phyloP scores from a whole-genome alignment of 495 filamentous ascomycete genomes.

The Amniculicola lignicola region DNA sequence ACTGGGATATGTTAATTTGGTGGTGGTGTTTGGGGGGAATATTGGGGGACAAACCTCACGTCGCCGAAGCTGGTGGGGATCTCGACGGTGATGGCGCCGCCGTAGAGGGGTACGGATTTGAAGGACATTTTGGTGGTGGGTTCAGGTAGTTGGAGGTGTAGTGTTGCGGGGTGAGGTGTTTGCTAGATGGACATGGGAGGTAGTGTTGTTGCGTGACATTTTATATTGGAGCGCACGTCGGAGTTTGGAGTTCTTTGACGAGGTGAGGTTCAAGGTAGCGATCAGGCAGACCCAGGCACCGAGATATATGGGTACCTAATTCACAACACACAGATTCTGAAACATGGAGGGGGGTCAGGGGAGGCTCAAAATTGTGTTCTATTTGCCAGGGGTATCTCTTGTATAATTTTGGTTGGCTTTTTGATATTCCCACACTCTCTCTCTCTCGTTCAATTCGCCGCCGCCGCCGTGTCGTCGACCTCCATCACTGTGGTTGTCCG shows the following conservation, averaged over 20 bases:
- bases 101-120: slow-evolving; percentile 65
- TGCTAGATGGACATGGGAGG: not conserved
- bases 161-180: not conserved
- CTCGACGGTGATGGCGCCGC: slow-evolving; percentile 71
- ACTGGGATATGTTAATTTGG: slow-evolving; percentile 51
- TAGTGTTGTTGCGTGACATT: slow-evolving; percentile 1
- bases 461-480: slow-evolving; percentile 17
- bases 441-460: not conserved
- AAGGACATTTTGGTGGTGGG: slow-evolving; percentile 41
- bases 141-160: not conserved
- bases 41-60: slow-evolving; percentile 60
- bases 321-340: slow-evolving; percentile 1
- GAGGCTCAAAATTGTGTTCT: not conserved
- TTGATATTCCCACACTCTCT: not conserved
- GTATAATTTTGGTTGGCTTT: too few relatives aligned
- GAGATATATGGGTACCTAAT: slow-evolving; percentile 21
- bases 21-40: not conserved
- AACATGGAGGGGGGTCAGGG: slow-evolving; percentile 1
- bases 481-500: slow-evolving; percentile 28
- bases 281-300: slow-evolving; percentile 33
- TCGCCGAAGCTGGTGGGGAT: slow-evolving; percentile 73
- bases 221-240: slow-evolving; percentile 4
- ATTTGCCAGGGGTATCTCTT: slow-evolving; percentile 20
- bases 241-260: slow-evolving; percentile 3
- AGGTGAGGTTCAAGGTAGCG: slow-evolving; percentile 20